Percentiles rank a stretch among this genome's conserved stretches.
Conservation (phyloP, 768 basidiomycete species). For the Lepiota brunneoincarnata region DNA sequence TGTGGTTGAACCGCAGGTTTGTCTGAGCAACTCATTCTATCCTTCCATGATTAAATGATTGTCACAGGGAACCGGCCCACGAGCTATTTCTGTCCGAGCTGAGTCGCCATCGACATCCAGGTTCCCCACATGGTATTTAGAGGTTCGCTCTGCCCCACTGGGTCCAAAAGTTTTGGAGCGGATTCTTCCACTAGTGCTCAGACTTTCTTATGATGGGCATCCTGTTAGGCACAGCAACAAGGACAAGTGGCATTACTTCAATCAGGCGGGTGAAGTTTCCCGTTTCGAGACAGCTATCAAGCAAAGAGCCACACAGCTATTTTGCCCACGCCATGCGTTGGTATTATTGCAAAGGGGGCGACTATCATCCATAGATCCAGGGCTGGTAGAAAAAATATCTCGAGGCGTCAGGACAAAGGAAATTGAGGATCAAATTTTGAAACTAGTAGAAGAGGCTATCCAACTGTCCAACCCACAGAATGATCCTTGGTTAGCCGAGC, state of each 20-base stretch:
- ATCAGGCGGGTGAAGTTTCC: conserved; percentile 26
- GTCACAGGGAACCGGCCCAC: not conserved
- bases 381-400: conserved; percentile 48
- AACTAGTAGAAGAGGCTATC: conserved; percentile 37
- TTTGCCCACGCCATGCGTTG: conserved; percentile 46
- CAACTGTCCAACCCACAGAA: conserved; percentile 18
- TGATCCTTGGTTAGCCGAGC: conserved; percentile 60
- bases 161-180: conserved; percentile 41
- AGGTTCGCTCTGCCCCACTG: conserved; percentile 43
- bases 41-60: not conserved
- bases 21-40: conserved; percentile 16
- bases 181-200: conserved; percentile 67
- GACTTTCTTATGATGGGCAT: conserved; percentile 54
- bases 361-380: conserved; percentile 37
- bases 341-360: conserved; percentile 39
- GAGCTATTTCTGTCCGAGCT: no score
- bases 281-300: conserved; percentile 41
- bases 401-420: conserved; percentile 35
- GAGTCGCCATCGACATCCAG: not conserved
- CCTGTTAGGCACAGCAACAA: conserved; percentile 53
- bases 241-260: conserved; percentile 68
- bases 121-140: conserved; percentile 58
- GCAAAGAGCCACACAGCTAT: conserved; percentile 41
- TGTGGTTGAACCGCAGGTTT: conserved; percentile 14
- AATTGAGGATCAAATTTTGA: conserved; percentile 32